Base-by-base conservation (phyloP, 2,329 filamentous ascomycete species). In the Metarhizium robertsii region DNA sequence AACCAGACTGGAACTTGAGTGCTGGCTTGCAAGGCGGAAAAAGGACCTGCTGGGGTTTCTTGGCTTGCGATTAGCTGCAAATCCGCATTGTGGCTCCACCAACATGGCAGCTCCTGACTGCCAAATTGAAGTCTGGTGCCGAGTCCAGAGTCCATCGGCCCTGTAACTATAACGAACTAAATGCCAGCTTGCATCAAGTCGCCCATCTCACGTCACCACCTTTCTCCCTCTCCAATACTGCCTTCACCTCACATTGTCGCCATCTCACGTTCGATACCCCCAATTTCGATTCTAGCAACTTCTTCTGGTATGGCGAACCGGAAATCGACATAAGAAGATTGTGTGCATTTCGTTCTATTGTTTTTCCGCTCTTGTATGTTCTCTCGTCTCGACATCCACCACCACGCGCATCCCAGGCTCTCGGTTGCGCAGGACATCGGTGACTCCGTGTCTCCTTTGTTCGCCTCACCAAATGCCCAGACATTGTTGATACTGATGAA, bases 281-380 rank as follows among this genome's bases (percentile, higher is more conserved):
- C 32, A 14, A 29, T 45, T 25, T 32, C 29, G n/a, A 30, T 53
- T 52, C 20, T 34, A 49, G 43, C 55, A 34, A 34, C 29, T 16
- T 20, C 18, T 36, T 48, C 43, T 60, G 53, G 46, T 55, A 63
- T 62, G 59, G 61, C 60, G 53, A 53, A 55, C 46, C 52, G 60
- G 56, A 56, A 20, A 42, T 53, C 53, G 50, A 49, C 59, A 53
- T 65, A 50, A 59, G 20, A 16, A 53, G 43, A 50, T 54, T 56
- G 57, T 48, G 53, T 57, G 46, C 40, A 48, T 59, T 52, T 52
- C 59, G 61, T 60, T 59, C 58, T 59, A 57, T 57, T 46, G 46
- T 43, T 55, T 56, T 50, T 29, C n/a, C 14, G 5, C 20, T 40
- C 38, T 34, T 34, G 47, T 50, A 54, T 8, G 51, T 54, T 13